phyloP scores from a whole-genome alignment of 768 basidiomycete genomes.

The Amanita inopinata region DNA sequence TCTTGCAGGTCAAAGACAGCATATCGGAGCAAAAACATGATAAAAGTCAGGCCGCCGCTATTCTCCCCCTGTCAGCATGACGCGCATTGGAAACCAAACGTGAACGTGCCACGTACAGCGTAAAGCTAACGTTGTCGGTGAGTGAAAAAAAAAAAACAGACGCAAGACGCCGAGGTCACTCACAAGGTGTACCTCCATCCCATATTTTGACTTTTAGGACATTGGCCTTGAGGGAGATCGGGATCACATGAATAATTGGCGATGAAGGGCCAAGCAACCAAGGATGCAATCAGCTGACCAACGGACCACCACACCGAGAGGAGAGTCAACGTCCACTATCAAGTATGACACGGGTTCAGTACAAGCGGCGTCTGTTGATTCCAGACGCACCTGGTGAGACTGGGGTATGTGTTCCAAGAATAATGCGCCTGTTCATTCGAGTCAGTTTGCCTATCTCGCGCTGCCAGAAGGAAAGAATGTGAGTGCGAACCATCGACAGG shows the following conservation, averaged over 20 bases:
- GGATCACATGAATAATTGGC: conserved; percentile 42
- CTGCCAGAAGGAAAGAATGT: background rate
- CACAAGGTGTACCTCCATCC: conserved; percentile 53
- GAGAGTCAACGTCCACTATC: conserved; percentile 43
- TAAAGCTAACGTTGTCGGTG: conserved; percentile 21
- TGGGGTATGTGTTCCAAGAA: conserved; percentile 35
- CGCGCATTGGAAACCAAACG: background rate
- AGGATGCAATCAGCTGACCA: conserved; percentile 39
- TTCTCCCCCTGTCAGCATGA: conserved; percentile 2
- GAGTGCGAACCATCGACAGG: conserved; percentile 36
- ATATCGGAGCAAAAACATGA: conserved; percentile 46
- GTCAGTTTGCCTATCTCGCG: background rate
- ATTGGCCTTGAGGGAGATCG: conserved; percentile 25
- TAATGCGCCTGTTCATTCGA: conserved; percentile 23
- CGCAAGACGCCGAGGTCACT: conserved; percentile 15
- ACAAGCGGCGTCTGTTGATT: background rate
- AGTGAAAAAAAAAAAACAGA: background rate
- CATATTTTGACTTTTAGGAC: conserved; percentile 40
- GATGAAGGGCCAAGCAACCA: conserved; percentile 48
- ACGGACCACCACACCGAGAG: conserved; percentile 47
- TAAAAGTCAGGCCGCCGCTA: conserved; percentile 38
- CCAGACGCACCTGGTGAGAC: conserved; percentile 26
- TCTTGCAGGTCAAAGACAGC: conserved; percentile 51
- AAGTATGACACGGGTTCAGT: conserved; percentile 3
- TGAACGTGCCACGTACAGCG: conserved; percentile 25